A percentile compares a stretch with the other conserved stretches of the same genome.
These are phyloP conservation scores for Aechmea fasciata DNA, from an alignment of 176 grass and related monocot species.

Conservation along the genomic window DNA sequence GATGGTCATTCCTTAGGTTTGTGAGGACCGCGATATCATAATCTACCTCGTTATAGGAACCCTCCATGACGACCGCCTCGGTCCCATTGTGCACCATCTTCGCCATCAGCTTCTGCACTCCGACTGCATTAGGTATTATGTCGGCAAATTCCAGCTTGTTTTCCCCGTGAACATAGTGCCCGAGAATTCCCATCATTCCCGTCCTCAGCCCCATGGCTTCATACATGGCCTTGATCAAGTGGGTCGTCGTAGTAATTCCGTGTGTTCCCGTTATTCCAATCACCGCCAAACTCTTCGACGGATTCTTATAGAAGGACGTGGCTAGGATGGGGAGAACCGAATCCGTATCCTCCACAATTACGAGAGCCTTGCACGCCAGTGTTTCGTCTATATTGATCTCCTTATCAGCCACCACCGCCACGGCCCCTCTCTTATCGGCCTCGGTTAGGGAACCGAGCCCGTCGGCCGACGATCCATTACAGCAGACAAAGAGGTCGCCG, in stretches of 20 bases:
- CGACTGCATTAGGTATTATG: conserved; percentile 37
- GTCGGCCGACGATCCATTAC: conserved; percentile 27
- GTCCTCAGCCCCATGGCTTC: conserved; percentile 73
- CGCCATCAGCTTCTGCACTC: conserved; percentile 77
- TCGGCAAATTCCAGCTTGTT: conserved; percentile 48
- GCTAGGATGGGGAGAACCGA: conserved; percentile 44
- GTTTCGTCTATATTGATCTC: conserved; percentile 88
- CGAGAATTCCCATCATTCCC: conserved; percentile 63
- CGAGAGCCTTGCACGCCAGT: conserved; percentile 68
- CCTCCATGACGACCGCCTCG: conserved; percentile 74
- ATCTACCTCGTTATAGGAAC: conserved; percentile 53
- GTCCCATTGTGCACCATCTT: conserved; percentile 89
- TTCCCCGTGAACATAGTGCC: conserved; percentile 52
- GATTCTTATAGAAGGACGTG: conserved; percentile 61
- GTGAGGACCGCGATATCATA: conserved; percentile 83
- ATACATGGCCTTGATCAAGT: conserved; percentile 86
- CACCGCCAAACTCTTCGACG: conserved; percentile 57
- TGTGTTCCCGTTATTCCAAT: conserved; percentile 63
- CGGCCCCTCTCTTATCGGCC: conserved; percentile 82
- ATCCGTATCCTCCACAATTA: conserved; percentile 73
- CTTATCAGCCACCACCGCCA: conserved; percentile 76
- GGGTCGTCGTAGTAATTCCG: conserved; percentile 44
- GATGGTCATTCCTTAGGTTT: conserved; percentile 51
- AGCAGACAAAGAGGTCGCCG: conserved; percentile 76
- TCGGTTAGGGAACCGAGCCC: conserved; percentile 52